Conservation (phyloP, 2,329 filamentous ascomycete species). For the Diaporthe humulicola region DNA sequence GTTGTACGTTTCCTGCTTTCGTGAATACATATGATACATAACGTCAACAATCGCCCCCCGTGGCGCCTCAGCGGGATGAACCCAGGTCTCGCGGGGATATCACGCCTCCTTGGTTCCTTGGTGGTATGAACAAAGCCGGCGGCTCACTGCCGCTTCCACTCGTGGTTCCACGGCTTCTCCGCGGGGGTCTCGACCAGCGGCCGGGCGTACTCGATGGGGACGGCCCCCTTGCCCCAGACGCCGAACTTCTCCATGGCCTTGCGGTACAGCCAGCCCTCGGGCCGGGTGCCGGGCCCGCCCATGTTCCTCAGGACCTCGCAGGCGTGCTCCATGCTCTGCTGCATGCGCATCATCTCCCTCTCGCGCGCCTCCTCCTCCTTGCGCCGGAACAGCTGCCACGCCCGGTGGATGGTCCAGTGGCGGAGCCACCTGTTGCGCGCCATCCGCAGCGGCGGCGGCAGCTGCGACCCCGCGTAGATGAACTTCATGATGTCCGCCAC, state of each 20-base stretch:
- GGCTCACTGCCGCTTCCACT: constrained; percentile 77
- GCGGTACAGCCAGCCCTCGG: constrained; percentile 82
- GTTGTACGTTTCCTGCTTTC: constrained; percentile 25
- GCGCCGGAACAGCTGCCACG: constrained; percentile 86
- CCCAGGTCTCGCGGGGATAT: background rate
- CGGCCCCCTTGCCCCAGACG: constrained; percentile 76
- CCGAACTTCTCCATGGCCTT: constrained; percentile 93
- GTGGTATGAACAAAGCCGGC: background rate
- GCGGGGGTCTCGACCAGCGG: constrained; percentile 86
- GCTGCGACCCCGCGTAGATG: constrained; percentile 48
- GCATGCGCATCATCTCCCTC: constrained; percentile 81
- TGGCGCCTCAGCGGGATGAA: background rate
- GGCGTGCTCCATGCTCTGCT: constrained; percentile 85
- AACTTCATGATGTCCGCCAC: constrained; percentile 50
- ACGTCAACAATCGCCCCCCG: background rate
- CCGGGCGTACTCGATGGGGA: constrained; percentile 93
- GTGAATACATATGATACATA: constrained; percentile 18
- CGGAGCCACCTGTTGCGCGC: constrained; percentile 88
- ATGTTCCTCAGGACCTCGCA: constrained; percentile 84
- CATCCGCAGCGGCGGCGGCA: constrained; percentile 82
- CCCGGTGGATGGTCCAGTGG: constrained; percentile 99
- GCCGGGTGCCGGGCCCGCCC: constrained; percentile 67
- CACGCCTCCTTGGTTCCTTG: background rate
- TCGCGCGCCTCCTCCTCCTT: constrained; percentile 75
- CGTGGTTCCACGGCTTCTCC: constrained; percentile 89